phyloP scores from a whole-genome alignment of 2,329 filamentous ascomycete genomes.

The Pseudofabraea citricarpa region DNA sequence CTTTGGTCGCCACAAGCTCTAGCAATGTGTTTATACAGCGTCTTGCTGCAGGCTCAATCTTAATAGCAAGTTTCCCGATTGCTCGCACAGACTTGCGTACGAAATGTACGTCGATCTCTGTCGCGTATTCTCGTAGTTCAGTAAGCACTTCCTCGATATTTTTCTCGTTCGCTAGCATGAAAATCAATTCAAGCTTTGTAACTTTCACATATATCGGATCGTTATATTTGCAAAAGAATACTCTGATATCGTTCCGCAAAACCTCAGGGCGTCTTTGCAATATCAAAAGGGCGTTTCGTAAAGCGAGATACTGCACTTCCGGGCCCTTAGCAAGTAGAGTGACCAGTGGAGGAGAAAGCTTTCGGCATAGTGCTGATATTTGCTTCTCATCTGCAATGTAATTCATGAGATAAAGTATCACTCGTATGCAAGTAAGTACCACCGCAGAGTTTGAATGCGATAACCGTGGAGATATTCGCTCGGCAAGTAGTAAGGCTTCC shows the following conservation, averaged over 20 bases:
- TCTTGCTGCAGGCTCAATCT: slow-evolving; percentile 90
- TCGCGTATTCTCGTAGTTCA: slow-evolving; percentile 92
- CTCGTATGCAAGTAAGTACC: slow-evolving; percentile 90
- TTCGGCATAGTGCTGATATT: slow-evolving; percentile 80
- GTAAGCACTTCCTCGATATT: slow-evolving; percentile 96
- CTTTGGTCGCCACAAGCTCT: slow-evolving; percentile 93
- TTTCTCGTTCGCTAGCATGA: slow-evolving; percentile 93
- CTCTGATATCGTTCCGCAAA: slow-evolving; percentile 89
- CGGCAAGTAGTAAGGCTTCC: slow-evolving; percentile 84
- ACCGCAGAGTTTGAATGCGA: slow-evolving; percentile 97
- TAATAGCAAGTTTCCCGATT: slow-evolving; percentile 97
- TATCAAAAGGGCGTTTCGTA: slow-evolving; percentile 90
- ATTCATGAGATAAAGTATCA: slow-evolving; percentile 97
- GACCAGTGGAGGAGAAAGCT: slow-evolving; percentile 90
- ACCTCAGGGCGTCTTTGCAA: slow-evolving; percentile 91
- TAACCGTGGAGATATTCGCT: slow-evolving; percentile 89
- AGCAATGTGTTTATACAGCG: slow-evolving; percentile 90
- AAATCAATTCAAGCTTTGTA: slow-evolving; percentile 96
- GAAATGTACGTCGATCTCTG: slow-evolving; percentile 98
- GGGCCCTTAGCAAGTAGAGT: slow-evolving; percentile 93
- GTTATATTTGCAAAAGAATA: slow-evolving; percentile 99
- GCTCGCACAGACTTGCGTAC: slow-evolving; percentile 95
- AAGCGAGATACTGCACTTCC: slow-evolving; percentile 95
- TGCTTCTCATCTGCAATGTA: slow-evolving; percentile 93
- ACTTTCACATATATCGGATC: slow-evolving; percentile 99